phyloP scores from a whole-genome alignment of 208 protist genomes.

The Acanthamoeba rhysodes region DNA sequence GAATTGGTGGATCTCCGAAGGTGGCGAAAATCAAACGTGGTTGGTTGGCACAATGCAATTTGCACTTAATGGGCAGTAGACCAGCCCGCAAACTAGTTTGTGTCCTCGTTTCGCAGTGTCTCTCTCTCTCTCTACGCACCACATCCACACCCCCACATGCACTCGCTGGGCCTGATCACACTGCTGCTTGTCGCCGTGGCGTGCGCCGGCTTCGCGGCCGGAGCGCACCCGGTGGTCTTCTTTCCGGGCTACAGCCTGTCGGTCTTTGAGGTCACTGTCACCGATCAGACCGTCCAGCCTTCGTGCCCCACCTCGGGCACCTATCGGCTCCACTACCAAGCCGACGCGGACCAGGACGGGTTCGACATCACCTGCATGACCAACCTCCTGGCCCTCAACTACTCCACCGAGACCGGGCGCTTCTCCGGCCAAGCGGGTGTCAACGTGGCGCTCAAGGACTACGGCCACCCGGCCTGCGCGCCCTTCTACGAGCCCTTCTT shows the following conservation, averaged over 20 bases:
- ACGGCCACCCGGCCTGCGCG: background rate
- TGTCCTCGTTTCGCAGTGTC: no score
- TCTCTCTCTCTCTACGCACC: no score
- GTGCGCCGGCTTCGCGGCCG: background rate
- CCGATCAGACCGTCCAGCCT: background rate
- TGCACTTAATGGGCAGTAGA: no score
- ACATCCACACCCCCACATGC: no score
- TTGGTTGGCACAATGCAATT: no score
- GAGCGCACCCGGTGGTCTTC: background rate
- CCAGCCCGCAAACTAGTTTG: no score
- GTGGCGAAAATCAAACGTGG: no score
- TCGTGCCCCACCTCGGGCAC: background rate
- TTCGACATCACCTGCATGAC: slow-evolving; percentile 8
- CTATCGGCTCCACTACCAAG: background rate
- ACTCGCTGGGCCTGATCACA: no score
- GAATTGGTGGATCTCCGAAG: no score
- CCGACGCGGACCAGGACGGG: background rate
- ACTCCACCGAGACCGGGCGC: background rate
- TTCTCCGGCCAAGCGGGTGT: background rate
- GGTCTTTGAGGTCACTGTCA: background rate
- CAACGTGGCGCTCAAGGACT: background rate
- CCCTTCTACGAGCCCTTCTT: slow-evolving; percentile 10
- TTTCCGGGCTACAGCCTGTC: background rate
- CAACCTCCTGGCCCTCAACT: background rate
- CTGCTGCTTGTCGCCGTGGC: no score